phyloP scores from a whole-genome alignment of 2,329 filamentous ascomycete species.

The Westerdykella ornata region DNA sequence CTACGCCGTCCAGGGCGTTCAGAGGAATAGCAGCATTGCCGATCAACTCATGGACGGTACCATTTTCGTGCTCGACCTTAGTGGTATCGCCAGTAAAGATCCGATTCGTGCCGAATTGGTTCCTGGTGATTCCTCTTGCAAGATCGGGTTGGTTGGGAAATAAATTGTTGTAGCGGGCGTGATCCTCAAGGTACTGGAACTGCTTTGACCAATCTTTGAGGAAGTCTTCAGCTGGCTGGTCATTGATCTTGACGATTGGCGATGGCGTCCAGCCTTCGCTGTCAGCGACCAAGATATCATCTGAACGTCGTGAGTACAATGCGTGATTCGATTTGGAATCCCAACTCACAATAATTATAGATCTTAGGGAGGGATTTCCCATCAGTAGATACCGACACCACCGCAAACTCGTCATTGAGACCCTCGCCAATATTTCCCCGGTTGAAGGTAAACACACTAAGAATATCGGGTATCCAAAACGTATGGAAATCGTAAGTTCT shows the following conservation, averaged over 20 bases:
- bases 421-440: conserved; percentile 13
- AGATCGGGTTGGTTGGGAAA: conserved; percentile 18
- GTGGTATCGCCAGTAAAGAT: conserved; percentile 14
- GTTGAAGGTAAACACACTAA: conserved; percentile 19
- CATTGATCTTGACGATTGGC: conserved; percentile 27
- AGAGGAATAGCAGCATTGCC: conserved; percentile 13
- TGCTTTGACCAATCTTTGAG: conserved; percentile 19
- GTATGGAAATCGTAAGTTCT: conserved; percentile 33
- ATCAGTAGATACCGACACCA: conserved; percentile 23
- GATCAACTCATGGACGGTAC: conserved; percentile 11
- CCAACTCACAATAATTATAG: conserved; percentile 18
- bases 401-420: conserved; percentile 12
- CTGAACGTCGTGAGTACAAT: conserved; percentile 2
- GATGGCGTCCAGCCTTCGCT: conserved; percentile 16
- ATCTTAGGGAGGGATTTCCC: conserved; percentile 24
- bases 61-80: conserved; percentile 19
- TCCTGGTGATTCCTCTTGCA: conserved; percentile 2
- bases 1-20: conserved; percentile 20
- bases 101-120: conserved; percentile 8
- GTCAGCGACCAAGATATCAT: conserved; percentile 13
- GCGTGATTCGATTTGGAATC: not conserved
- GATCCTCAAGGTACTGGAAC: conserved; percentile 25
- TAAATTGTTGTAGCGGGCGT: conserved; percentile 31
- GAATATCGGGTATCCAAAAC: conserved; percentile 20
- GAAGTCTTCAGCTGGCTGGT: conserved; percentile 19